Evolutionary conservation across 2,329 filamentous ascomycete genomes (phyloP).

Genomic region (Arthroderma uncinatum): DNA sequence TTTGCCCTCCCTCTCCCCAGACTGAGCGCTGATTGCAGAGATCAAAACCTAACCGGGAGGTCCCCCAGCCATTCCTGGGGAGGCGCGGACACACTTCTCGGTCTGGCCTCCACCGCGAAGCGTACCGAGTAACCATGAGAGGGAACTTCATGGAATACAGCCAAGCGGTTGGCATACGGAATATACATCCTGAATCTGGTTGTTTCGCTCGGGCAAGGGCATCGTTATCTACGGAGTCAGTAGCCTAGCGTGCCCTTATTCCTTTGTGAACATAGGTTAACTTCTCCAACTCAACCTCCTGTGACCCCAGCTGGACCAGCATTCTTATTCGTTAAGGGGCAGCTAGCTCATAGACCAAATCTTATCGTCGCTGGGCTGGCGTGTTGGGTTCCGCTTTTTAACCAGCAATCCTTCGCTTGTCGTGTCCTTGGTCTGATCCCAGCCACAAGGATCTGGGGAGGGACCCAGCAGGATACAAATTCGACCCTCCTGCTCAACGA

Average conservation of each 20-base stretch:
- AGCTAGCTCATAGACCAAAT: slow-evolving; percentile 1
- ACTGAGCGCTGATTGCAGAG: neutral
- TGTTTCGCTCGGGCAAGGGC: no score
- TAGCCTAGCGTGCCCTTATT: no score
- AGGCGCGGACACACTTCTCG: neutral
- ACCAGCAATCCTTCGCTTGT: slow-evolving; percentile 1
- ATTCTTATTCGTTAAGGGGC: neutral
- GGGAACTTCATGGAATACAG: no score
- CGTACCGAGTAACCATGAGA: no score
- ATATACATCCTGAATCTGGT: no score
- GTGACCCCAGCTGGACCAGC: neutral
- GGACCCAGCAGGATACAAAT: neutral
- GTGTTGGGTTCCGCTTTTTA: neutral
- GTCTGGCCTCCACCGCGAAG: neutral
- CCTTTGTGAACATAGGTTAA: neutral
- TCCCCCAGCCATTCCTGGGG: neutral
- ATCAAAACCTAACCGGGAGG: neutral
- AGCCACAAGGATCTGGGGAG: slow-evolving; percentile 2
- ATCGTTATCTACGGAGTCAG: no score
- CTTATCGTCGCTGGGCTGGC: neutral
- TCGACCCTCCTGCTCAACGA: neutral
- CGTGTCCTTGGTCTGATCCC: neutral
- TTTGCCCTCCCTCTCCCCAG: neutral
- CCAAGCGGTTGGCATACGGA: no score
- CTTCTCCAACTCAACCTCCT: neutral